Percentiles rank a stretch among this genome's conserved stretches.
These are phyloP conservation scores for Puccinia hordei DNA, from an alignment of 1,284 basidiomycete genomes.

Conservation along the genomic window DNA sequence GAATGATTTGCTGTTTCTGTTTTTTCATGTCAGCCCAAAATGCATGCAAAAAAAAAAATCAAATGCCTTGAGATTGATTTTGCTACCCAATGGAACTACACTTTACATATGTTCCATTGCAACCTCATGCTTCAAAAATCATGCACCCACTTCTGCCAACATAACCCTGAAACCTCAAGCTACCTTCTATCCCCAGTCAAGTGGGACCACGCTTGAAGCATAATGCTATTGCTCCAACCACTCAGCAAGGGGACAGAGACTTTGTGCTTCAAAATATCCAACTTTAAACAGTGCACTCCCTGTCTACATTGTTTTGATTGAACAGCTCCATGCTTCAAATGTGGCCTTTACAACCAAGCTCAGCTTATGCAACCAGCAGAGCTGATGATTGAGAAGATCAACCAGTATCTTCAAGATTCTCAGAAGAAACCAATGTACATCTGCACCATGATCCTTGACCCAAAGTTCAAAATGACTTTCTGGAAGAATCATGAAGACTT, in stretches of 20 bases:
- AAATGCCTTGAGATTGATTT: background rate
- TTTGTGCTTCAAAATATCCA: background rate
- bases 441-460: slow-evolving; percentile 3
- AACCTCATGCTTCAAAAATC: background rate
- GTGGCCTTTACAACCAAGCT: background rate
- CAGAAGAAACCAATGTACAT: background rate
- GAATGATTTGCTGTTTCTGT: background rate
- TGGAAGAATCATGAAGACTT: slow-evolving; percentile 6
- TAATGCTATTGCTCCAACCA: too few relatives aligned
- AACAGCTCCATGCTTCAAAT: background rate
- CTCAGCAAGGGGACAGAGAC: too few relatives aligned
- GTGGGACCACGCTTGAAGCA: too few relatives aligned
- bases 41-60: background rate
- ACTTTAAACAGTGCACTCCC: background rate
- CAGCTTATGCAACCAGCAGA: too few relatives aligned
- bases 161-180: background rate
- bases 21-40: background rate
- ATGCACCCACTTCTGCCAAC: background rate
- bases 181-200: background rate
- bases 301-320: background rate
- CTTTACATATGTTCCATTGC: background rate
- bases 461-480: background rate
- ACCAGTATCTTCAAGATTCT: background rate
- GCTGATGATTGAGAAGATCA: slow-evolving; percentile 11
- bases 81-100: too few relatives aligned